Percentiles rank a stretch among this genome's conserved stretches.
Evolutionary conservation across 1,139 yeast genomes (phyloP).

Genomic region (Kazachstania sp.): DNA sequence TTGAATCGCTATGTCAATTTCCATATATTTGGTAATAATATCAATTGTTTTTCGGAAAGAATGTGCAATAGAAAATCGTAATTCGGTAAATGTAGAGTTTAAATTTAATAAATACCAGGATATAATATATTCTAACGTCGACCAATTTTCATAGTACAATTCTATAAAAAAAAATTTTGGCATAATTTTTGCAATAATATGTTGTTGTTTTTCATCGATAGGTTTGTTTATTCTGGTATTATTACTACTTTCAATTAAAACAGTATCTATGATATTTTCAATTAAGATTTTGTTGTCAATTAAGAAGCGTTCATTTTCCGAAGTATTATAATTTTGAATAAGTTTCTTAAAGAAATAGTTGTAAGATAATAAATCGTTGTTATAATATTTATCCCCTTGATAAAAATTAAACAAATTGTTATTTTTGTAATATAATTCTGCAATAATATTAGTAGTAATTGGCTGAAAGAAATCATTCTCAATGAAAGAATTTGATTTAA

Average conservation of each 20-base stretch:
- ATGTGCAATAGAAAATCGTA: conserved; percentile 30
- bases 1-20: conserved; percentile 19
- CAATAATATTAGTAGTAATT: conserved; percentile 24
- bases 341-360: conserved; percentile 12
- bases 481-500: conserved; percentile 27
- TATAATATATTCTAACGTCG: conserved; percentile 37
- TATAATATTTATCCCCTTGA: not conserved
- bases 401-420: conserved; percentile 12
- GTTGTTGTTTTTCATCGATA: not conserved
- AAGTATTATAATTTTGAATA: not conserved
- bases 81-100: conserved; percentile 26
- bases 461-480: conserved; percentile 40
- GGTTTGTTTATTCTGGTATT: not conserved
- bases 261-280: not conserved
- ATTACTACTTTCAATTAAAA: not conserved
- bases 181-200: conserved; percentile 15
- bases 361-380: conserved; percentile 11
- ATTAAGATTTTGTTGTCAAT: not conserved
- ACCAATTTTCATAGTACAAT: conserved; percentile 22
- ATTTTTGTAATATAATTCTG: conserved; percentile 27
- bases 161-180: conserved; percentile 26
- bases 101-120: conserved; percentile 38
- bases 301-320: not conserved
- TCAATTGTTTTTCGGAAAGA: conserved; percentile 28
- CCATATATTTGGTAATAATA: conserved; percentile 9